phyloP scores from a whole-genome alignment of 202 grass and related monocot species.

The Digitaria exilis region DNA sequence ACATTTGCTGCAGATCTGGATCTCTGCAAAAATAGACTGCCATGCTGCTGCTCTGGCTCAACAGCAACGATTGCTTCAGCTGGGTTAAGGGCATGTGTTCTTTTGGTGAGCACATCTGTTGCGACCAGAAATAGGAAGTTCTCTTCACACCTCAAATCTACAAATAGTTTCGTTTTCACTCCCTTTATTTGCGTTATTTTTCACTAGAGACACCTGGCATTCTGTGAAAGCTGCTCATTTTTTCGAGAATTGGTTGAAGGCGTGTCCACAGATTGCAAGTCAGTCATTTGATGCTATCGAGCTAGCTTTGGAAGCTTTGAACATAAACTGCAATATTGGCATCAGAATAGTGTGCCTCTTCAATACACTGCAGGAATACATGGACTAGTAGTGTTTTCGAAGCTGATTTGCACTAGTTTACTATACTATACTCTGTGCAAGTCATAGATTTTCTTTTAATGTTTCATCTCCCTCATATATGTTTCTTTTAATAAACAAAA shows the following conservation, averaged over 20 bases:
- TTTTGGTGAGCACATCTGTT: slow-evolving; percentile 36
- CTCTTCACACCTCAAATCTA: not conserved
- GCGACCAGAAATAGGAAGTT: slow-evolving; percentile 36
- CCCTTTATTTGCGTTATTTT: not conserved
- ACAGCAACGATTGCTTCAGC: slow-evolving; percentile 22
- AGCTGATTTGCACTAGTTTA: not conserved
- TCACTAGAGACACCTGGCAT: not conserved
- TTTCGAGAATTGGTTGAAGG: not conserved
- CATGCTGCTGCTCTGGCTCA: slow-evolving; percentile 11
- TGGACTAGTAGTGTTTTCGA: not conserved
- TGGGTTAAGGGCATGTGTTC: slow-evolving; percentile 2
- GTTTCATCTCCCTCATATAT: too few relatives aligned
- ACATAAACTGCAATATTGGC: not conserved
- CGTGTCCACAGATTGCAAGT: not conserved
- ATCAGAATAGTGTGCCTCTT: not conserved
- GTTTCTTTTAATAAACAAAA: not conserved
- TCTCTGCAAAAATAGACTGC: slow-evolving; percentile 32
- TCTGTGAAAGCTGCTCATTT: not conserved
- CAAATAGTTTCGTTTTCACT: not conserved
- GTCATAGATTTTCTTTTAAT: not conserved
- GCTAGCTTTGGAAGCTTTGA: not conserved
- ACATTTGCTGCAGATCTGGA: slow-evolving; percentile 32
- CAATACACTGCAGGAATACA: not conserved
- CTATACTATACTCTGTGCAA: not conserved
- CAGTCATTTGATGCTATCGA: slow-evolving; percentile 1